Percentiles rank a stretch among this genome's conserved stretches.
Evolutionary conservation across 768 basidiomycete species (phyloP).

Genomic region (Podaxis sp.): DNA sequence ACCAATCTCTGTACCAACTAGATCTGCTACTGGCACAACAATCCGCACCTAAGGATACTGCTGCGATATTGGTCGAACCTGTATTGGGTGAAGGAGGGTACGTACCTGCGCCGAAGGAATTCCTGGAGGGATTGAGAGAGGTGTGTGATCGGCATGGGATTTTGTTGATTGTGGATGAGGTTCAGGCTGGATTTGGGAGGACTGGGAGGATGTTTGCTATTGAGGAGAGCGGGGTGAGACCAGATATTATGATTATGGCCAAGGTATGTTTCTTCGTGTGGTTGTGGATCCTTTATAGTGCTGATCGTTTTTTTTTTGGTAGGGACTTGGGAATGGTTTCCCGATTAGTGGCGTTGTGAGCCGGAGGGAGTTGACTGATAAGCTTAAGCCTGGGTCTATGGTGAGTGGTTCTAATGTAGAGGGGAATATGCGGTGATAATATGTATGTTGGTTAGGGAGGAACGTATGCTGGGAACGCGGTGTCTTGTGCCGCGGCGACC

Average conservation of each 20-base stretch:
- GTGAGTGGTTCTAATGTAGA: slow-evolving; percentile 31
- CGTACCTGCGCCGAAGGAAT: slow-evolving; percentile 80
- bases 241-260: slow-evolving; percentile 87
- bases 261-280: slow-evolving; percentile 35
- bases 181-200: slow-evolving; percentile 88
- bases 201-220: slow-evolving; percentile 84
- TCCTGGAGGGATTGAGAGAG: slow-evolving; percentile 73
- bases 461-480: slow-evolving; percentile 90
- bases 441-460: slow-evolving; percentile 30
- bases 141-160: slow-evolving; percentile 89
- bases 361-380: slow-evolving; percentile 78
- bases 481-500: slow-evolving; percentile 87
- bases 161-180: slow-evolving; percentile 81
- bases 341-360: slow-evolving; percentile 87
- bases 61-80: slow-evolving; percentile 92
- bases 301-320: too few relatives aligned
- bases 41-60: slow-evolving; percentile 79
- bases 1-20: slow-evolving; percentile 74
- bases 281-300: too few relatives aligned
- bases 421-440: slow-evolving; percentile 9
- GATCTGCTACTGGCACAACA: slow-evolving; percentile 77
- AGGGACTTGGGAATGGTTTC: slow-evolving; percentile 89
- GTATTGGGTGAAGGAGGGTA: slow-evolving; percentile 96
- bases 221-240: slow-evolving; percentile 79
- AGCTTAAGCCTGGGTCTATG: slow-evolving; percentile 76